Percentiles rank a stretch among this genome's conserved stretches.
Conservation (phyloP, 495 filamentous ascomycete species). For the Neurospora discreta region DNA sequence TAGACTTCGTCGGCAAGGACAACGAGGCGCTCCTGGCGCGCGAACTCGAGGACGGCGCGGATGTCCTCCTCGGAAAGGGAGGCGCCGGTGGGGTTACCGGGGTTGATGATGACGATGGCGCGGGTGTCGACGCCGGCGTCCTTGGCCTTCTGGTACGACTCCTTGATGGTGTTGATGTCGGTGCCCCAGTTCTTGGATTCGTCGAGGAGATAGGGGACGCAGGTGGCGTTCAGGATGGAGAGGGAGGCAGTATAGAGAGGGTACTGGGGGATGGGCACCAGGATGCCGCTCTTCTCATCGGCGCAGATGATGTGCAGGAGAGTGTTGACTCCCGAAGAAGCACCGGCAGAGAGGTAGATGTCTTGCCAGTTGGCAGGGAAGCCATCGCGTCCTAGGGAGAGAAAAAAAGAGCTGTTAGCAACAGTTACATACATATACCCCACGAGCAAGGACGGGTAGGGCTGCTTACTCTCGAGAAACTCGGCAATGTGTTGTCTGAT, state of each 20-base stretch:
- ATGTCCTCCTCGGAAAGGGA: slow-evolving; percentile 70
- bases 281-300: slow-evolving; percentile 64
- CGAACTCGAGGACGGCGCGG: slow-evolving; percentile 68
- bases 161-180: slow-evolving; percentile 61
- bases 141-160: slow-evolving; percentile 59
- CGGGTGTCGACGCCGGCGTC: slow-evolving; percentile 71
- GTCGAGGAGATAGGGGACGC: slow-evolving; percentile 87
- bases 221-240: slow-evolving; percentile 69
- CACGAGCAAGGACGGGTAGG: not conserved
- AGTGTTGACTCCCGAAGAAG: slow-evolving; percentile 88
- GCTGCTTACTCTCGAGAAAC: slow-evolving; percentile 67
- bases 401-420: not conserved
- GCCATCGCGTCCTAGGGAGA: slow-evolving; percentile 59
- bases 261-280: slow-evolving; percentile 96
- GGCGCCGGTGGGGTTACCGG: slow-evolving; percentile 92
- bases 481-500: slow-evolving; percentile 83
- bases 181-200: slow-evolving; percentile 82
- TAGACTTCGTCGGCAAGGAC: slow-evolving; percentile 95
- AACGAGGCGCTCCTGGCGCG: slow-evolving; percentile 75
- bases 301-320: slow-evolving; percentile 83
- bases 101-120: slow-evolving; percentile 94
- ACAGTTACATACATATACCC: no score
- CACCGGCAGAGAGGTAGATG: slow-evolving; percentile 82
- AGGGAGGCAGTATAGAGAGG: slow-evolving; percentile 95
- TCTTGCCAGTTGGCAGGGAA: slow-evolving; percentile 65